Evolutionary conservation across 305 asterid species (phyloP).

Genomic region (Plantago coronopus): DNA sequence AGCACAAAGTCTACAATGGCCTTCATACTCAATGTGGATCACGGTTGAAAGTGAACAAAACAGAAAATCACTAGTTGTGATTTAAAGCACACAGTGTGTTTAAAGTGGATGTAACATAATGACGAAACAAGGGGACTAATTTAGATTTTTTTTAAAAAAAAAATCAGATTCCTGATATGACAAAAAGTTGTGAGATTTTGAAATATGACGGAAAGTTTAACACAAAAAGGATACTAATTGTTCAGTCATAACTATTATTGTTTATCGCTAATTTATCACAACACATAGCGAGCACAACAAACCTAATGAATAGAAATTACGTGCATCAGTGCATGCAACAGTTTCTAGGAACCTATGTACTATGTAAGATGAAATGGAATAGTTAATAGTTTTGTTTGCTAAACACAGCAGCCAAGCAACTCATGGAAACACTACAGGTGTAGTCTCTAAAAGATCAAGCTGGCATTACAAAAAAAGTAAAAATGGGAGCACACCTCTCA

Average conservation of each 20-base stretch:
- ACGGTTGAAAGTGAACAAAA: too few relatives aligned
- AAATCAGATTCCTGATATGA: not conserved
- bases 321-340: too few relatives aligned
- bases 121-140: not conserved
- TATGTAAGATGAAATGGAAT: not conserved
- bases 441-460: not conserved
- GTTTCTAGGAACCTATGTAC: not conserved
- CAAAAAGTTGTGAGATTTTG: too few relatives aligned
- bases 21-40: too few relatives aligned
- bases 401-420: not conserved
- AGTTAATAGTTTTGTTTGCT: not conserved
- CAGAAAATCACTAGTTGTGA: too few relatives aligned
- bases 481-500: slow-evolving; percentile 58
- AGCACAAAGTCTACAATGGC: not conserved
- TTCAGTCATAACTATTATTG: not conserved
- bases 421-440: too few relatives aligned
- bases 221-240: not conserved
- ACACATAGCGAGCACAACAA: too few relatives aligned
- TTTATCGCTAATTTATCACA: too few relatives aligned
- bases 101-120: too few relatives aligned
- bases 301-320: not conserved
- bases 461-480: not conserved
- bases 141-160: not conserved
- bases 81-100: too few relatives aligned
- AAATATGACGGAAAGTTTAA: not conserved